Evolutionary conservation across 1,139 yeast genomes (phyloP), one percentile per base, ranked within the genome.

Genomic region (Scheffersomyces lignicola): DNA sequence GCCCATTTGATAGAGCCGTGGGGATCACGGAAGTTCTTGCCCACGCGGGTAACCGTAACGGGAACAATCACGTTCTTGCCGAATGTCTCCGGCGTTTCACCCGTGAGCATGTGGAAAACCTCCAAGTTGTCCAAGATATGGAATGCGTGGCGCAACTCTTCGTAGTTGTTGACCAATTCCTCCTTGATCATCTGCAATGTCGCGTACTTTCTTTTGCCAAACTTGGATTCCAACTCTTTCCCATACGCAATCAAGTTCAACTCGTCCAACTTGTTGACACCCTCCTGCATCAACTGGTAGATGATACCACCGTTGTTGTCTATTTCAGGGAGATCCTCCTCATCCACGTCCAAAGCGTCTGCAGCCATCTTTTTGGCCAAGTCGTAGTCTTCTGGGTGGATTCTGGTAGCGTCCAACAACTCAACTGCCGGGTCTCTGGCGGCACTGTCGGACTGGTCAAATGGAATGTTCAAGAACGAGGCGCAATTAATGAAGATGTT

Each of bases 341-440:
- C 98, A 52, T 90, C 97, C 46, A 89, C 74, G 52, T 94, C 99
- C 44, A 92, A 72, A 1, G 98, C 97, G 68, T 92, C 98, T 2
- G 96, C 94, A 7, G 97, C 97, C 89, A 92, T 90, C 56, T 92
- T 92, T 38, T 94, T 79, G 2, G 97, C 97, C 49, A 92, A 73
- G 42, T 87, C 96, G 56, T 92, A 92, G 61, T 92, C 98, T 60
- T 94, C 97, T 3, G 98, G 98, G 52, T 92, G 99, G 31, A 94
- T 89, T 64, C 98, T 78, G 0, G 98, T 92, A 24, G 95, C 90
- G 61, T 92, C 99, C 45, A 92, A 71, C 34, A 86, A 70, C 52
- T 92, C 97, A 27, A 85, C 77, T 27, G 80, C 48, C 61, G 81
- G 48, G 72, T 83, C 80, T 40, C 71, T 67, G 28, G 65, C 56